Percentiles rank a stretch among this genome's conserved stretches.
Evolutionary conservation across 2,329 filamentous ascomycete genomes (phyloP).

Genomic region (Sphaerulina vaccinii): DNA sequence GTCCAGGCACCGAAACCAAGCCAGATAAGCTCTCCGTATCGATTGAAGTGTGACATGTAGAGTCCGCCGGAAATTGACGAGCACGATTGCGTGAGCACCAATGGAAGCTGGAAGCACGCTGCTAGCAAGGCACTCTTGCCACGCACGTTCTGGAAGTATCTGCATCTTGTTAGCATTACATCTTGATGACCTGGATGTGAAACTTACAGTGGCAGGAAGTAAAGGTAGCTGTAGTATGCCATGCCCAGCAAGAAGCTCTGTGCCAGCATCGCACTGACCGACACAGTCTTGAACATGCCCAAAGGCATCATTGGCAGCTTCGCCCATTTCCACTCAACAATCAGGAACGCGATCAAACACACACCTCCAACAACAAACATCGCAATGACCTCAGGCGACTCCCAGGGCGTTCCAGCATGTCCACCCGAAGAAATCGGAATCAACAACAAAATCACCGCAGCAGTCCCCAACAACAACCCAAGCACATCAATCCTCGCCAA

Average conservation of each 20-base stretch:
- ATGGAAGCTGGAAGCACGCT: conserved; percentile 52
- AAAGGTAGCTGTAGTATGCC: conserved; percentile 59
- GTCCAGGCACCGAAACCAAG: conserved; percentile 50
- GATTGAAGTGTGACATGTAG: conserved; percentile 57
- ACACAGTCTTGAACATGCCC: conserved; percentile 55
- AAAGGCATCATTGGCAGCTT: conserved; percentile 59
- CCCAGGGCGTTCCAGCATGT: conserved; percentile 49
- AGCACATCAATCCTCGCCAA: conserved; percentile 59
- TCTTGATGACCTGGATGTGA: no score
- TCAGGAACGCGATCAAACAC: conserved; percentile 47
- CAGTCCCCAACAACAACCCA: conserved; percentile 55
- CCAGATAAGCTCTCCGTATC: conserved; percentile 62
- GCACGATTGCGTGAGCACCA: conserved; percentile 50
- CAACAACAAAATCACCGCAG: conserved; percentile 59
- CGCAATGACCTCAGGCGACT: conserved; percentile 57
- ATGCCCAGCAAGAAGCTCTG: conserved; percentile 62
- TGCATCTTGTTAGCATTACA: conserved; percentile 8
- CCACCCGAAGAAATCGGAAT: conserved; percentile 62
- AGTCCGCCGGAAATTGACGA: conserved; percentile 53
- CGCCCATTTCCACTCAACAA: conserved; percentile 58
- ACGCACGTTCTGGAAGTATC: conserved; percentile 61
- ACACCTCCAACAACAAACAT: conserved; percentile 56
- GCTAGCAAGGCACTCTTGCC: conserved; percentile 48
- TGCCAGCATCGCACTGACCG: conserved; percentile 55
- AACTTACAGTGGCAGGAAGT: conserved; percentile 52